Conservation (phyloP, 306 rosid genomes). For the Lathyrus aphaca region DNA sequence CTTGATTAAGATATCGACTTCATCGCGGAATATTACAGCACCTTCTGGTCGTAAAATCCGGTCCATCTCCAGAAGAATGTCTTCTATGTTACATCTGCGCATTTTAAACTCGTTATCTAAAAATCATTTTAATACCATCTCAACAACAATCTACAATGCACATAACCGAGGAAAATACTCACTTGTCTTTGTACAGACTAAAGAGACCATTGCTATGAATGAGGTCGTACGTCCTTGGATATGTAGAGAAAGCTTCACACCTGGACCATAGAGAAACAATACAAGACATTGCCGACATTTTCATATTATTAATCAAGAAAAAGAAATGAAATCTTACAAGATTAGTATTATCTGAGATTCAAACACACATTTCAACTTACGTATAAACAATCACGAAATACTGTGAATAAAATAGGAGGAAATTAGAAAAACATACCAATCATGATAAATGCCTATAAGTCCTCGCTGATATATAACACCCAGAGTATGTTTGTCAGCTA, state of each 20-base stretch:
- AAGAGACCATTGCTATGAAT: conserved; percentile 85
- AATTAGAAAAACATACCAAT: conserved; percentile 64
- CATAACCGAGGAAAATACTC: conserved; percentile 42
- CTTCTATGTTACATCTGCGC: conserved; percentile 84
- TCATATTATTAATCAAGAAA: conserved; percentile 2
- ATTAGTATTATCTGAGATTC: neutral
- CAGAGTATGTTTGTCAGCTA: conserved; percentile 74
- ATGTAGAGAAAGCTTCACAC: conserved; percentile 94
- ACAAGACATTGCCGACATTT: conserved; percentile 8
- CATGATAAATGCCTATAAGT: conserved; percentile 89
- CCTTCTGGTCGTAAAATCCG: conserved; percentile 93
- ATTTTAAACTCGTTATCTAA: conserved; percentile 13
- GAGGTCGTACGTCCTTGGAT: conserved; percentile 97
- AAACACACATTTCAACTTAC: neutral
- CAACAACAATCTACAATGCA: conserved; percentile 9
- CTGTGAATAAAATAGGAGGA: conserved; percentile 15
- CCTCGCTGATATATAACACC: conserved; percentile 83
- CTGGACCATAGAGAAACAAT: conserved; percentile 50
- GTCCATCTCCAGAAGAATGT: conserved; percentile 96
- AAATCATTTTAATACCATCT: conserved; percentile 29
- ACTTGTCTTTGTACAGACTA: conserved; percentile 82
- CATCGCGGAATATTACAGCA: conserved; percentile 86
- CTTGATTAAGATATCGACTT: conserved; percentile 67
- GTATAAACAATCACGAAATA: conserved; percentile 13
- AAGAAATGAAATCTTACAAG: neutral